phyloP scores from a whole-genome alignment of 305 asterid species.

The Ajuga reptans region DNA sequence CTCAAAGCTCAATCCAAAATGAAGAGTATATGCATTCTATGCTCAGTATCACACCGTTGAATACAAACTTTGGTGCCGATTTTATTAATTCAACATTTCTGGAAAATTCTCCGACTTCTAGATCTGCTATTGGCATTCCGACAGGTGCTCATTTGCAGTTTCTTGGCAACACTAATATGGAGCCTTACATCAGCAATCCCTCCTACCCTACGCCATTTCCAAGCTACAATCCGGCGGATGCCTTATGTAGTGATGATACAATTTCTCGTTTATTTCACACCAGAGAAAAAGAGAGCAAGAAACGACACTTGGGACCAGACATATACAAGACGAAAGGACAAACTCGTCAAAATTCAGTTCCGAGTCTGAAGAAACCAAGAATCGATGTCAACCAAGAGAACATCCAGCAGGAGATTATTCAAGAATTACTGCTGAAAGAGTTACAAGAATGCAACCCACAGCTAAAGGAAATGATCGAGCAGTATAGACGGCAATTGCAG shows the following conservation, averaged over 20 bases:
- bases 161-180: slow-evolving; percentile 20
- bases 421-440: slow-evolving; percentile 28
- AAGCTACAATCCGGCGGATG: slow-evolving; percentile 22
- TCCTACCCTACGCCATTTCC: slow-evolving; percentile 22
- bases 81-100: slow-evolving; percentile 11
- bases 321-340: slow-evolving; percentile 19
- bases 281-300: slow-evolving; percentile 21
- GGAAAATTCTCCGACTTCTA: slow-evolving; percentile 17
- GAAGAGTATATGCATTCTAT: slow-evolving; percentile 17
- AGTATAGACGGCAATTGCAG: slow-evolving; percentile 22
- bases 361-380: slow-evolving; percentile 28
- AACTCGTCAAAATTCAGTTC: slow-evolving; percentile 11
- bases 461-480: slow-evolving; percentile 26
- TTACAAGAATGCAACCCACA: slow-evolving; percentile 30
- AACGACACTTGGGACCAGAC: slow-evolving; percentile 14
- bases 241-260: neutral
- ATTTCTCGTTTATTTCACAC: slow-evolving; percentile 21
- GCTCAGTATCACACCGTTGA: slow-evolving; percentile 24
- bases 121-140: slow-evolving; percentile 18
- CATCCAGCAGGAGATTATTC: slow-evolving; percentile 19
- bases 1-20: slow-evolving; percentile 13
- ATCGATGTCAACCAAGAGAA: slow-evolving; percentile 26
- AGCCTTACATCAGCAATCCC: slow-evolving; percentile 24
- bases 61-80: slow-evolving; percentile 19
- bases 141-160: slow-evolving; percentile 22